Percentiles rank a stretch among this genome's conserved stretches.
phyloP scores from a whole-genome alignment of 805 yeast genomes.

The Ogataea corticis region DNA sequence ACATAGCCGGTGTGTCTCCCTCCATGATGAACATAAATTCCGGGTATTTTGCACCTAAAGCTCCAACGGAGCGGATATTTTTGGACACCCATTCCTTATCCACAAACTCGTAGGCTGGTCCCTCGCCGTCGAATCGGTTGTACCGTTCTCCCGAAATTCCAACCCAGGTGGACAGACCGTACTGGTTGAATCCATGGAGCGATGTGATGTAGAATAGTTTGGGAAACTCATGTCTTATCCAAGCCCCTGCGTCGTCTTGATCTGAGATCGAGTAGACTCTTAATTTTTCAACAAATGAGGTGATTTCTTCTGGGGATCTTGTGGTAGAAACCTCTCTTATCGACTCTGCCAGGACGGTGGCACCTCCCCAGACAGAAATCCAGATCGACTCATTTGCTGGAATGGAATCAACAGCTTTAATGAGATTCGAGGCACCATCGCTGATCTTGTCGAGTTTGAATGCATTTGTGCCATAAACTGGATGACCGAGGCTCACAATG shows the following conservation, averaged over 20 bases:
- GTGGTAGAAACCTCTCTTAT: slow-evolving; percentile 24
- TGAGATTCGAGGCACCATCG: slow-evolving; percentile 29
- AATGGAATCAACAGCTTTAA: slow-evolving; percentile 25
- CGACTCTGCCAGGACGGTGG: slow-evolving; percentile 34
- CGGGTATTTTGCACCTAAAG: slow-evolving; percentile 31
- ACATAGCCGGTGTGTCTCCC: slow-evolving; percentile 34
- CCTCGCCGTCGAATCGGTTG: slow-evolving; percentile 25
- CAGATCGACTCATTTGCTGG: slow-evolving; percentile 20
- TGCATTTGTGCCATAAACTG: slow-evolving; percentile 29
- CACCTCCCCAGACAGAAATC: slow-evolving; percentile 36
- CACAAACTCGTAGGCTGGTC: slow-evolving; percentile 29
- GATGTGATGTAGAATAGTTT: slow-evolving; percentile 29
- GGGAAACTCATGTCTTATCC: slow-evolving; percentile 34
- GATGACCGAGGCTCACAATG: slow-evolving; percentile 26
- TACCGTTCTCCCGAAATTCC: slow-evolving; percentile 33
- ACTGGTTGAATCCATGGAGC: slow-evolving; percentile 31
- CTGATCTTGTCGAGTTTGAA: slow-evolving; percentile 18
- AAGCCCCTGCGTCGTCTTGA: slow-evolving; percentile 36
- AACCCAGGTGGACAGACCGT: slow-evolving; percentile 33
- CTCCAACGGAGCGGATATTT: slow-evolving; percentile 28
- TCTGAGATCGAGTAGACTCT: slow-evolving; percentile 34
- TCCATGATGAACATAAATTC: slow-evolving; percentile 30
- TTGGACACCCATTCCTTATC: slow-evolving; percentile 28
- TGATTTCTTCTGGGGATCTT: slow-evolving; percentile 18
- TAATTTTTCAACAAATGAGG: slow-evolving; percentile 20